Percentiles rank a stretch among this genome's conserved stretches.
Conservation (phyloP, 768 basidiomycete species). For the Pleurotus sapidus region DNA sequence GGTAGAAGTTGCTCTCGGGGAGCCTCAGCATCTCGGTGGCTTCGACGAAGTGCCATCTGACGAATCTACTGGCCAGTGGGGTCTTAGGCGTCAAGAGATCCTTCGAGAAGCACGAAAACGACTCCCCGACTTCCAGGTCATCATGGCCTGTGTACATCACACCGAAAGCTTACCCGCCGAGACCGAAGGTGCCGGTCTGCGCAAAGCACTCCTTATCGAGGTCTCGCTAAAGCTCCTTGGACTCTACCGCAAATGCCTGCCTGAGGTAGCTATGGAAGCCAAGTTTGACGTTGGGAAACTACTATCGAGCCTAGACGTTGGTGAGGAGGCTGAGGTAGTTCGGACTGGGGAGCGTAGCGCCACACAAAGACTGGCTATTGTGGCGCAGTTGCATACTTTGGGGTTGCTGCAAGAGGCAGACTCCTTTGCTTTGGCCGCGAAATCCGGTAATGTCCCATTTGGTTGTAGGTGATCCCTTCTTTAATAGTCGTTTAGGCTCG, state of each 20-base stretch:
- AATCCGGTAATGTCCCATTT: conserved; percentile 47
- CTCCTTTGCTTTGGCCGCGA: conserved; percentile 77
- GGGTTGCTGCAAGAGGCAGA: conserved; percentile 72
- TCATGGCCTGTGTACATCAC: conserved; percentile 79
- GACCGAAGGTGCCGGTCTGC: conserved; percentile 14
- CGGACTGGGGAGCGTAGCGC: conserved; percentile 26
- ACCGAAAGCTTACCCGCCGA: conserved; percentile 14
- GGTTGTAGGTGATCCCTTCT: not conserved
- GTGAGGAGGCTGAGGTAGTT: conserved; percentile 16
- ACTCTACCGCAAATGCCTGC: conserved; percentile 80
- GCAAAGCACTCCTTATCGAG: conserved; percentile 68
- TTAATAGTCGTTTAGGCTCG: conserved; percentile 26
- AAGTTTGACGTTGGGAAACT: conserved; percentile 87
- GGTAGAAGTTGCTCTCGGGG: conserved; percentile 54
- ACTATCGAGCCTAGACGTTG: conserved; percentile 24
- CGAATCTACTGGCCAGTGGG: conserved; percentile 70
- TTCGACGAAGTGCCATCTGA: not conserved
- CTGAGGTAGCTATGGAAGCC: conserved; percentile 70
- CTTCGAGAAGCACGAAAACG: conserved; percentile 71
- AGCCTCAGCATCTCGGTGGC: conserved; percentile 17
- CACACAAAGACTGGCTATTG: conserved; percentile 33
- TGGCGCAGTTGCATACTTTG: conserved; percentile 75
- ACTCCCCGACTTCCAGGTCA: conserved; percentile 84
- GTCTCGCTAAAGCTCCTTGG: conserved; percentile 77
- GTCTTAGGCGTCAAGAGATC: conserved; percentile 59